Evolutionary conservation across 2,329 filamentous ascomycete genomes (phyloP).

Genomic region (Fusarium globosum): DNA sequence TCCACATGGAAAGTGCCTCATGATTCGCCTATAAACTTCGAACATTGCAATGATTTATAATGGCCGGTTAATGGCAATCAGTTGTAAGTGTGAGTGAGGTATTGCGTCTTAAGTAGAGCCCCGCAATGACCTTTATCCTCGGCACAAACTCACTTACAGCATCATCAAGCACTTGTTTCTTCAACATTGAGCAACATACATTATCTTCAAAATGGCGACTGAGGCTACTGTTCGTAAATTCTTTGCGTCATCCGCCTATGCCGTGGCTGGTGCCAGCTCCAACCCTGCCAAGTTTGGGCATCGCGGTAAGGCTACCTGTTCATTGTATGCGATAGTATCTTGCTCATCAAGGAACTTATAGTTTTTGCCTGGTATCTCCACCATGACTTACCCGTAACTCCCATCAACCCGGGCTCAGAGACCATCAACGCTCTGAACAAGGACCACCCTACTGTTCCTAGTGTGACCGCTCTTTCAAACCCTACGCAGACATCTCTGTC

Average conservation of each 20-base stretch:
- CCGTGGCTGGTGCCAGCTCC: conserved; percentile 89
- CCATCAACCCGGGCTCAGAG: conserved; percentile 80
- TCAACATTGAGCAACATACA: neutral
- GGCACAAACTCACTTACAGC: conserved; percentile 13
- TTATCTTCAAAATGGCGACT: conserved; percentile 63
- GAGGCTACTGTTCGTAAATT: conserved; percentile 80
- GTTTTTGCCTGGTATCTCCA: conserved; percentile 91
- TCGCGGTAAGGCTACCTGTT: conserved; percentile 68
- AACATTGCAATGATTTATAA: neutral
- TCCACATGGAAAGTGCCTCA: neutral
- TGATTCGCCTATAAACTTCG: neutral
- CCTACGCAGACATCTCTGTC: conserved; percentile 80
- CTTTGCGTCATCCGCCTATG: conserved; percentile 83
- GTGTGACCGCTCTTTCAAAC: conserved; percentile 71
- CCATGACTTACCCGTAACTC: conserved; percentile 80
- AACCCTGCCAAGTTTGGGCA: conserved; percentile 89
- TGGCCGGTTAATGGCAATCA: conserved; percentile 9
- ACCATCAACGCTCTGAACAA: conserved; percentile 70
- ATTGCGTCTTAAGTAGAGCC: conserved; percentile 33
- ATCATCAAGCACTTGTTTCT: neutral
- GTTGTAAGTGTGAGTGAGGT: conserved; percentile 6
- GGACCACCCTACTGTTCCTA: conserved; percentile 72
- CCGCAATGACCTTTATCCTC: conserved; percentile 35
- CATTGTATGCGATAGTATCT: neutral
- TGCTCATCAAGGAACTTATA: conserved; percentile 50